phyloP scores from a whole-genome alignment of 2,329 filamentous ascomycete species.

The Septoria linicola region DNA sequence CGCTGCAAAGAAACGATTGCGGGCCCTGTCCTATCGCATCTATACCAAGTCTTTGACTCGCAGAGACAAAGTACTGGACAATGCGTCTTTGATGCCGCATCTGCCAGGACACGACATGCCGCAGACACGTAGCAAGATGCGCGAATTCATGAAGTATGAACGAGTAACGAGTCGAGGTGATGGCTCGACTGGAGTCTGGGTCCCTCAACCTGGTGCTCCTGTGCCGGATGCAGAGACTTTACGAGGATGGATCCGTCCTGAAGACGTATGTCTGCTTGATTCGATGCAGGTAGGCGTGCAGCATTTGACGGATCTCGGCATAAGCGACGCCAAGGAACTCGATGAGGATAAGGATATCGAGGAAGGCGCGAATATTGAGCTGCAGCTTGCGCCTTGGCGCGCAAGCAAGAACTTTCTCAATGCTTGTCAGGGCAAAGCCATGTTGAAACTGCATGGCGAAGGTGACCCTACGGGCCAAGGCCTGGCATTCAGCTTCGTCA shows the following conservation, averaged over 20 bases:
- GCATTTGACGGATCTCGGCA: conserved; percentile 86
- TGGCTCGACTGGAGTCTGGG: conserved; percentile 68
- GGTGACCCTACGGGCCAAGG: conserved; percentile 93
- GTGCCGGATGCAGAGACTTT: conserved; percentile 79
- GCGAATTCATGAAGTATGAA: conserved; percentile 91
- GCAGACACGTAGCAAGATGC: conserved; percentile 93
- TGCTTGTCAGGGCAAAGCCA: conserved; percentile 90
- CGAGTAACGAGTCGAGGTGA: conserved; percentile 73
- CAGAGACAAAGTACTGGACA: conserved; percentile 78
- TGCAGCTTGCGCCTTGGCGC: conserved; percentile 92
- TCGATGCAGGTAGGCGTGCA: conserved; percentile 95
- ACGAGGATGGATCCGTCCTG: conserved; percentile 85
- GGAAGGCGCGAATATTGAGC: conserved; percentile 73
- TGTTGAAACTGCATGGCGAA: conserved; percentile 91
- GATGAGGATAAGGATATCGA: conserved; percentile 63
- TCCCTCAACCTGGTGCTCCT: conserved; percentile 68
- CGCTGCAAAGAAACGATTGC: conserved; percentile 92
- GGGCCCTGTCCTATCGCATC: conserved; percentile 91
- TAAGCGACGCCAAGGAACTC: conserved; percentile 63
- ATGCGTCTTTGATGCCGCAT: conserved; percentile 60
- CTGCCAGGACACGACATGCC: conserved; percentile 91
- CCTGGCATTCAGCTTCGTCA: conserved; percentile 93
- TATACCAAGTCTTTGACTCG: conserved; percentile 72
- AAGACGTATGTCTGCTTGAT: conserved; percentile 91
- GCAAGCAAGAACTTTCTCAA: conserved; percentile 96